These are phyloP conservation scores for Cornus suecica DNA, from an alignment of 148 eudicot species.

Conservation along the genomic window DNA sequence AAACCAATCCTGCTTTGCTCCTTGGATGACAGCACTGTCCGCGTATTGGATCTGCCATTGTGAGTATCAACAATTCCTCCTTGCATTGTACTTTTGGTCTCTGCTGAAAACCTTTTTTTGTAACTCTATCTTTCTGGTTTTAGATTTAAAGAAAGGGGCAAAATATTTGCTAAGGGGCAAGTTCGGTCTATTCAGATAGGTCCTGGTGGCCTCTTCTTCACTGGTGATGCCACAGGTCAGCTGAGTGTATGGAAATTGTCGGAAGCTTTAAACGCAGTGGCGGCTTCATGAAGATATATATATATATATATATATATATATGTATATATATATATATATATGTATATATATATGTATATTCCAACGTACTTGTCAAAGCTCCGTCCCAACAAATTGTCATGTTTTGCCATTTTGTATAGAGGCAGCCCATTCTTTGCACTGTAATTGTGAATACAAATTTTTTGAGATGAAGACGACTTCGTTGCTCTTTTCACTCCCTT, in stretches of 20 bases:
- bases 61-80: slow-evolving; percentile 17
- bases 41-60: slow-evolving; percentile 65
- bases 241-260: no score
- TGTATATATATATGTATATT: no score
- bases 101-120: background rate
- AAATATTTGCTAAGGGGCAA: slow-evolving; percentile 33
- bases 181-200: slow-evolving; percentile 33
- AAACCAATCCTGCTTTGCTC: slow-evolving; percentile 63
- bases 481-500: no score
- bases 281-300: background rate
- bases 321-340: no score
- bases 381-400: background rate
- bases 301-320: no score
- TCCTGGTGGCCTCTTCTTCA: no score
- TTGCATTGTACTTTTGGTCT: background rate
- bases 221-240: no score
- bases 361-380: background rate
- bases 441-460: no score
- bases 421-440: no score
- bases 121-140: background rate
- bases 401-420: no score
- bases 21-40: slow-evolving; percentile 45
- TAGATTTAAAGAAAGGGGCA: slow-evolving; percentile 56
- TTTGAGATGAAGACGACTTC: no score
- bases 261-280: no score